Conservation (phyloP, 2,329 filamentous ascomycete species). For the Aspergillus chevalieri region DNA sequence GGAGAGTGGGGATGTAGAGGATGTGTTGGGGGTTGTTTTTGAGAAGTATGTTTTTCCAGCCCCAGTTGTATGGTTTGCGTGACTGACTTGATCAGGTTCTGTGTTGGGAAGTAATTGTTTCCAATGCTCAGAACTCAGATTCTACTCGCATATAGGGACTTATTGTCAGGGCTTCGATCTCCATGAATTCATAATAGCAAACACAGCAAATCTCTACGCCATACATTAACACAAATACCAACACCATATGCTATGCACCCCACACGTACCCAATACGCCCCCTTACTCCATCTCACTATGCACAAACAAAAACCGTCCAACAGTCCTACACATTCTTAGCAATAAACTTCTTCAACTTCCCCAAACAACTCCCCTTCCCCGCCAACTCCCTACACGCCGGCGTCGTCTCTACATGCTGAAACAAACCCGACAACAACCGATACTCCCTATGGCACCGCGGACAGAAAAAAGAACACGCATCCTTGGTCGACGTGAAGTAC, state of each 20-base stretch:
- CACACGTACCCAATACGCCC: neutral
- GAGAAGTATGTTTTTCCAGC: constrained; percentile 64
- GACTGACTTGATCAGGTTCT: constrained; percentile 41
- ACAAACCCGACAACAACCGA: constrained; percentile 11
- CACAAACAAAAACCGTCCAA: neutral
- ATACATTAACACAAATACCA: no score
- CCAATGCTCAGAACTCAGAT: neutral
- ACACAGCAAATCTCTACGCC: no score
- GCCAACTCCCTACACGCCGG: neutral
- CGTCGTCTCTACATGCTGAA: constrained; percentile 16
- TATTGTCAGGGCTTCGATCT: no score
- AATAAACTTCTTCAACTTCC: neutral
- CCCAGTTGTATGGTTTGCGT: constrained; percentile 3
- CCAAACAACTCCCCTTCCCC: neutral
- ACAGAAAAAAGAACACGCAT: constrained; percentile 9
- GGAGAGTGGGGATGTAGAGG: constrained; percentile 83
- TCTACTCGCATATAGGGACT: neutral
- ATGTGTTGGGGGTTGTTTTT: constrained; percentile 93
- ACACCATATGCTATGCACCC: no score
- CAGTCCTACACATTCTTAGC: neutral
- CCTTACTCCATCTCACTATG: neutral
- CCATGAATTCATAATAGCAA: no score
- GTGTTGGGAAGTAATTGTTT: constrained; percentile 34
- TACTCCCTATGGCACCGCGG: constrained; percentile 11
- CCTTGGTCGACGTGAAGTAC: neutral